A percentile compares a stretch with the other conserved stretches of the same genome.
Conservation (phyloP, 345 rosid species). For the Microthlaspi erraticum region DNA sequence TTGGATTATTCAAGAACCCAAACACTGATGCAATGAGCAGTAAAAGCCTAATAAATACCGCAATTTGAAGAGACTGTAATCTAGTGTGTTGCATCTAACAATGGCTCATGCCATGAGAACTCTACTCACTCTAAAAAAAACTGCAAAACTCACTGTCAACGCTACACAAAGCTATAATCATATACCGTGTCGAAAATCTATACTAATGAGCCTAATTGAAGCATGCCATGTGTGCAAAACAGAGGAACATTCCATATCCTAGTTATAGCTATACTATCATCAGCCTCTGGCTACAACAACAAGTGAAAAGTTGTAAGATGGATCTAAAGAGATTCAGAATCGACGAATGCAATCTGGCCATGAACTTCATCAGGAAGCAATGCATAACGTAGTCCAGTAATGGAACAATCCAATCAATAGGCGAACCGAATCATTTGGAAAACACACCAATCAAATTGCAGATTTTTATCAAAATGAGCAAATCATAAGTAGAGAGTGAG, state of each 20-base stretch:
- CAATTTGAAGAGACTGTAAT: not conserved
- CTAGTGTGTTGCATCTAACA: not conserved
- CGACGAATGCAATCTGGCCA: not conserved
- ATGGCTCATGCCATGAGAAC: not conserved
- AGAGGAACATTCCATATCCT: not conserved
- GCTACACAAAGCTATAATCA: slow-evolving; percentile 15
- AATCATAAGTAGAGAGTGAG: slow-evolving; percentile 8
- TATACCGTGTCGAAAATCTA: not conserved
- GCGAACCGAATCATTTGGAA: slow-evolving; percentile 3
- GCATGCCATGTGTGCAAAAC: not conserved
- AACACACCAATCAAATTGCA: not conserved
- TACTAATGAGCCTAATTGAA: not conserved
- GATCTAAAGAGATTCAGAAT: slow-evolving; percentile 19
- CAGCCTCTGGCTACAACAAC: slow-evolving; percentile 15
- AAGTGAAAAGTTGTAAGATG: not conserved
- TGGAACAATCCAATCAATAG: not conserved
- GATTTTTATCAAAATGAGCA: slow-evolving; percentile 20
- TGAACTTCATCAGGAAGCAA: not conserved
- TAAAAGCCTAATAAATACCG: not conserved
- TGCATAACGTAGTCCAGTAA: not conserved
- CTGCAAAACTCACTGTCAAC: slow-evolving; percentile 2
- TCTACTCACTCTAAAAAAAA: not conserved
- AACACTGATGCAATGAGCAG: slow-evolving; percentile 18
- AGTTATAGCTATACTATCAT: not conserved
- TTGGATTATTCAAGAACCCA: not conserved